phyloP scores from a whole-genome alignment of 2,329 filamentous ascomycete genomes.

The Aspergillus nomiae region DNA sequence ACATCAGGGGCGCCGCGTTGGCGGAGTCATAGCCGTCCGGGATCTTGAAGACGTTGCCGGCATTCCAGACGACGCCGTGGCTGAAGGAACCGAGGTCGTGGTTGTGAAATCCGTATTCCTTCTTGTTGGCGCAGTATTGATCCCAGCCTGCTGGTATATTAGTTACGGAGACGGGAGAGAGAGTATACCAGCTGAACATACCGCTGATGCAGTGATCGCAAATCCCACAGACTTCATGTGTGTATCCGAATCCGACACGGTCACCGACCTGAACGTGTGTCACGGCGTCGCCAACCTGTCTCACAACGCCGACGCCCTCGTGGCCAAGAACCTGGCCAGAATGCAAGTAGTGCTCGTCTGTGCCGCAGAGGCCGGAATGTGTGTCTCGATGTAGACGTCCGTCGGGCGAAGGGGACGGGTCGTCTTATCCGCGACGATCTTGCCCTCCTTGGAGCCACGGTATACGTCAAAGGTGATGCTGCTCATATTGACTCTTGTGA shows the following conservation, averaged over 20 bases:
- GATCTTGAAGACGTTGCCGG: slow-evolving; percentile 21
- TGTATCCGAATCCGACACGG: slow-evolving; percentile 35
- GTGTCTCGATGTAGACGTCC: slow-evolving; percentile 25
- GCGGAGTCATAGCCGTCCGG: slow-evolving; percentile 26
- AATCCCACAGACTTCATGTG: slow-evolving; percentile 29
- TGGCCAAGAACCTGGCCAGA: slow-evolving; percentile 48
- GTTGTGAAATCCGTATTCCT: slow-evolving; percentile 30
- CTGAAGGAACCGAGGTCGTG: slow-evolving; percentile 35
- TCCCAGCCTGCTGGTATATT: slow-evolving; percentile 15
- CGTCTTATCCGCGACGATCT: slow-evolving; percentile 13
- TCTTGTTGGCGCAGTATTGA: slow-evolving; percentile 26
- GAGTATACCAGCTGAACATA: background rate
- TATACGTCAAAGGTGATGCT: slow-evolving; percentile 18
- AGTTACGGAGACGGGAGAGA: background rate
- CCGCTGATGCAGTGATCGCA: slow-evolving; percentile 34
- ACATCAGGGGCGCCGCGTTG: slow-evolving; percentile 35
- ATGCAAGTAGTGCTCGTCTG: slow-evolving; percentile 23
- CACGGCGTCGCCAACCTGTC: slow-evolving; percentile 48
- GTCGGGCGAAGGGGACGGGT: slow-evolving; percentile 12
- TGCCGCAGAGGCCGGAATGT: slow-evolving; percentile 27
- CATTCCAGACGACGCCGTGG: slow-evolving; percentile 32
- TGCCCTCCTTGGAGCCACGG: slow-evolving; percentile 20
- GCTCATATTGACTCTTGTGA: background rate
- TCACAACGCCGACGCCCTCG: slow-evolving; percentile 56
- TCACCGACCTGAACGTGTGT: slow-evolving; percentile 48